These are phyloP conservation scores for Lasiodiplodia sp. DNA, from an alignment of 2,329 filamentous ascomycete genomes.

Conservation along the genomic window DNA sequence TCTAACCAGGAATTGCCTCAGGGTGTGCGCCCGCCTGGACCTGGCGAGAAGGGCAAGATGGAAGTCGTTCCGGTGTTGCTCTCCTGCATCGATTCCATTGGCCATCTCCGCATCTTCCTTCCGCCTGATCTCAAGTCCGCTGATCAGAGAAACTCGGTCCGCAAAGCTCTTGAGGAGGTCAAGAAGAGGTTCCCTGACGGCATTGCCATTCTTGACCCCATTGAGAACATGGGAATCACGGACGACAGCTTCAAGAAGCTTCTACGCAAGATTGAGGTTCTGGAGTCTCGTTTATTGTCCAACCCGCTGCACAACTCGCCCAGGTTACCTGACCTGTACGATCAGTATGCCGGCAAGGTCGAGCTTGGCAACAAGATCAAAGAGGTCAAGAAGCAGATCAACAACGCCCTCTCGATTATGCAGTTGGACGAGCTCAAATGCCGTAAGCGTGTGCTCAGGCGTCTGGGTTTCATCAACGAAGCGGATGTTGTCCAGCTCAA, in stretches of 20 bases:
- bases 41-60: slow-evolving; percentile 73
- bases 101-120: slow-evolving; percentile 82
- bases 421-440: slow-evolving; percentile 97
- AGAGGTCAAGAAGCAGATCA: slow-evolving; percentile 84
- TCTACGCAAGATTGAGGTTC: slow-evolving; percentile 91
- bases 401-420: slow-evolving; percentile 83
- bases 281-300: slow-evolving; percentile 86
- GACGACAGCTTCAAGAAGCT: slow-evolving; percentile 95
- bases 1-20: slow-evolving; percentile 72
- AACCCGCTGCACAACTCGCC: slow-evolving; percentile 94
- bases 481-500: slow-evolving; percentile 95
- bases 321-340: slow-evolving; percentile 81
- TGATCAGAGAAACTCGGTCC: slow-evolving; percentile 72
- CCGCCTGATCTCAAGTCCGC: slow-evolving; percentile 75
- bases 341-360: slow-evolving; percentile 85
- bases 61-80: slow-evolving; percentile 87
- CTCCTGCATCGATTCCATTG: slow-evolving; percentile 83
- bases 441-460: slow-evolving; percentile 91
- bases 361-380: slow-evolving; percentile 81
- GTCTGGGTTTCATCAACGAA: slow-evolving; percentile 95
- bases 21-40: slow-evolving; percentile 65
- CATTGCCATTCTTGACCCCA: slow-evolving; percentile 84
- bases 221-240: slow-evolving; percentile 94
- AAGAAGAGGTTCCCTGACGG: slow-evolving; percentile 91
- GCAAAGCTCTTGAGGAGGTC: slow-evolving; percentile 77